Base-by-base conservation (phyloP, 139 green algal species). In the Picochlorum sp. region DNA sequence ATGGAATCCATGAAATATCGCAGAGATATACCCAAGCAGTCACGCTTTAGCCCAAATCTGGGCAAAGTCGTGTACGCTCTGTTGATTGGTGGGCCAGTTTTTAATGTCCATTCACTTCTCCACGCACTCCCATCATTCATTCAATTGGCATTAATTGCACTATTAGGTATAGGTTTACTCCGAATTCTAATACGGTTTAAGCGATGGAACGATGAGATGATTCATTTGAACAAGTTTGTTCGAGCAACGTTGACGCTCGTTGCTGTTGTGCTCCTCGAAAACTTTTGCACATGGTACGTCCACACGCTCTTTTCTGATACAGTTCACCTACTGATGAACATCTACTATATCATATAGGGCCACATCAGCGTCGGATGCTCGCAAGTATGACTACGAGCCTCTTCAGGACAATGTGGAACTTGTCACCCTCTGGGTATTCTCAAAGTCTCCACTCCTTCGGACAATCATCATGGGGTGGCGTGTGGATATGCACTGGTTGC, bases 351-450 rank as follows among this genome's bases (percentile, higher is more conserved):
- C 4, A 21, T 54, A 54, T 13, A 54, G 47, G 82, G 63, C 88
- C 34, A 86, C 85, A 4, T 89, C 81, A 5, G 83, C 83, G 4
- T 69, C 49, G 14, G 85, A 92, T 59, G 3, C 49, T 1, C 71
- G 71, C 62, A 92, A 92, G 77, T 83, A 89, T 45, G 63, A 75
- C 4, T 63, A 77, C 7, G 59, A 71, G 3, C 80, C 85, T 2
- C 60, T 92, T 23, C 85, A 92, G 57, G 85, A 91, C 73, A 91
- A 92, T 72, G 70, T 80, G 2, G 68, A 78, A 57, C 62, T 85
- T 11, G 49, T 26, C 1, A 34, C 82, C 49, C 23, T 65, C 1
- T 75, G 60, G 66, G 38, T 76, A 7, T 56, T 77, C n/a, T 41
- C 63, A 11, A 45, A 57, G 18, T 59, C 54, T n/a, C 73, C 68